Evolutionary conservation across 2,329 filamentous ascomycete genomes (phyloP), one percentile per base, ranked within the genome.

Genomic region (Trichoderma arundinaceum): DNA sequence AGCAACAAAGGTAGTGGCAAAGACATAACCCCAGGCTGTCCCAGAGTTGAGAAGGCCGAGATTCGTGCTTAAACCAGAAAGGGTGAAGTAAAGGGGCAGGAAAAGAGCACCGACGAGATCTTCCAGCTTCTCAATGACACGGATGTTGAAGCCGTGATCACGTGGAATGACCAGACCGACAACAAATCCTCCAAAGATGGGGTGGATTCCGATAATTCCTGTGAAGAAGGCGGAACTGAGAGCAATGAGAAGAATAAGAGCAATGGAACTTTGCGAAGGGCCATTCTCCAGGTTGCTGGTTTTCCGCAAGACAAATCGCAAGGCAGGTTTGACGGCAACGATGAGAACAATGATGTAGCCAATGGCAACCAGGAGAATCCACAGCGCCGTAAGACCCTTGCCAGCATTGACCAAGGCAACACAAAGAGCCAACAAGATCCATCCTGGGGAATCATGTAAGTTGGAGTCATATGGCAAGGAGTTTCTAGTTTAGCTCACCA

Each of bases 111-210:
- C 88, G 35, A 97, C 89, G 10, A 97, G 80, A 83, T 98, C 94
- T 76, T 98, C 94, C 66, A 98, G 89, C 81, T 97, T 97, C 74
- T 97, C 93, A 0, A 92, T 95, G 46, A 97, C 81, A 70, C 94
- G 94, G 77, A 97, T 95, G 22, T 92, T 91, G 73, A 97, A 96
- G 33, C 93, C 92, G 56, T 91, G 90, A 66, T 96, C 91, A 73
- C 95, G 93, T 0, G 94, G 94, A 71, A 93, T 93, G 65, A 98
- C 95, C 32, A 98, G 77, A 1, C 94, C 94, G 48, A 94, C 87
- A 66, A 97, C 83, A 75, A 98, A 98, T 3, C 90, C 93, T 48
- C 94, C 94, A 72, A 98, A 98, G 74, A 98, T 97, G 64, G 94
- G 87, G 75, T 98, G 94, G 1, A 97, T 89, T 53, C 94, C 94